Evolutionary conservation across 495 filamentous ascomycete genomes (phyloP), one percentile per base, ranked within the genome.

Genomic region (Staphylotrichum longicolle): DNA sequence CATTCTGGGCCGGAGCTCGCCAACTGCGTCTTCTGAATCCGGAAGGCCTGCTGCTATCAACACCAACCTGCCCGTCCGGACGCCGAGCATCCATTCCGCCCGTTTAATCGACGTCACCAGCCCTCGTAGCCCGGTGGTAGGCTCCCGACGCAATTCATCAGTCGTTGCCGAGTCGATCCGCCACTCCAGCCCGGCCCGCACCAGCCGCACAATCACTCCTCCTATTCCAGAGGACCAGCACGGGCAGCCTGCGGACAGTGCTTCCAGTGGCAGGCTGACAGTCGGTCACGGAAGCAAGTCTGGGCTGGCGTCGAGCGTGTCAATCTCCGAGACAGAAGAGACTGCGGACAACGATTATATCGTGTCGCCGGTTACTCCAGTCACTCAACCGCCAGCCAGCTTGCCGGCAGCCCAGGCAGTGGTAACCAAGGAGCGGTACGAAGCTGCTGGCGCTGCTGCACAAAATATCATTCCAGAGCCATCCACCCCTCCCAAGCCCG

Each of bases 101-200:
- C 77, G 80, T 6, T 62, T 84, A 48, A 80, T 84, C 39, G 82
- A 84, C 37, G 80, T 84, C n/a, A 60, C 75, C 15, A 72, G 75
- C 49, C 78, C 77, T 33, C 76, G 75, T 34, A 81, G 76, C 63
- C 77, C 79, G 11, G 70, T 64, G 35, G 54, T 62, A 3, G 65
- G 70, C 33, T 79, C 78, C n/a, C 73, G 77, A 45, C 63, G 69
- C 64, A 78, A 70, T 27, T 80, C 78, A 0, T 62, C 77, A 20
- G 79, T 77, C 51, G 61, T 70, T 7, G 61, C 62, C 20, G 80
- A 83, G 55, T 64, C 72, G 34, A 44, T 64, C 14, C 73, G 73
- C 39, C 64, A 68, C 35, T 62, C 57, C 30, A 76, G 60, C 56
- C 63, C 70, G 3, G 70, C 76, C n/a, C 69, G 72, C 7, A 57